Base-by-base conservation (phyloP, 306 rosid species). In the Geum urbanum region DNA sequence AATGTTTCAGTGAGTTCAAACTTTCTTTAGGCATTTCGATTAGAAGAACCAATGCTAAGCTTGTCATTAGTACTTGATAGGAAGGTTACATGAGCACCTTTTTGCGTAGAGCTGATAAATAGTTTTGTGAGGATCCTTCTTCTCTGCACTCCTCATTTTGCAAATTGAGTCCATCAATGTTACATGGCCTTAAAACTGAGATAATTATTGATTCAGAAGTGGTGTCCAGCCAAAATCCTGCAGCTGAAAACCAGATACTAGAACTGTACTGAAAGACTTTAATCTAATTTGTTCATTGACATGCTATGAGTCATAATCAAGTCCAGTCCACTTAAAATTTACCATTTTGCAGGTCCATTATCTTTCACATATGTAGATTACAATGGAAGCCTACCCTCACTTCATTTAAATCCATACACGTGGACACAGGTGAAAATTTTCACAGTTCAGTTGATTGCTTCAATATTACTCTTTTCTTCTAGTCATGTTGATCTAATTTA, bases 381-480 rank as follows among this genome's bases (percentile, higher is more conserved):
- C 65, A 74, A 74, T 50, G 77, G 77, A 13, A 74, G 72, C 46
- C 11, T 74, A 3, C 77, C 79, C 16, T 56, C 79, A 13, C 70
- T 75, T 24, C 74, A 58, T 68, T 0, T 9, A 19, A 75, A 75
- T 43, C 74, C 79, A 15, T 59, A 69, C 8, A 0, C 79, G 40
- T 75, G 79, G 79, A 75, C 79, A 50, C 43, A 59, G 74, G 79
- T 75, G 48, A 57, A 32, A 8, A 53, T 1, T 47, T 41, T 58
- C n/a, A 18, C 41, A 12, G 37, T 56, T 43, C 48, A 35, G 5
- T 12, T 70, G 44, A 8, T 20, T 63, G 11, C 43, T 37, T 44
- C 61, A 44, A 49, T 50, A 15, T 2, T 20, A 39, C 9, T 13
- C 5, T 18, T 19, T 66, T 32, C 37, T 7, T 3, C 16, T 18